Evolutionary conservation across 495 filamentous ascomycete genomes (phyloP), one percentile per base, ranked within the genome.

Genomic region (Hyaloscypha bicolor): DNA sequence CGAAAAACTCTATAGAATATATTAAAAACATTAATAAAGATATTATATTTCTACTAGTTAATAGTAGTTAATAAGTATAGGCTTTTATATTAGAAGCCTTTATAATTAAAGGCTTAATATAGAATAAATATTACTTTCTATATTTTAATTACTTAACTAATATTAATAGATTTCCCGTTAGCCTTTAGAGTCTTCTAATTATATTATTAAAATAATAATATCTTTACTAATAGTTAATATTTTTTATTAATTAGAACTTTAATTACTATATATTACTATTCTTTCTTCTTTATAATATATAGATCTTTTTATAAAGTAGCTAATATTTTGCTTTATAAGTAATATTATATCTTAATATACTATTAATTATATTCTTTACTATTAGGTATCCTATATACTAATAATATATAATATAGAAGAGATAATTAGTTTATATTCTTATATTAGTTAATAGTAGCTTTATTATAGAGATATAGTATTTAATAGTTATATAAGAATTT

Each of bases 21-120:
- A 45, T 42, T 45, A 32, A 0, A 2, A 61, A 61, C 9, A 45
- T 21, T n/a, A 29, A 61, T 45, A 45, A 39, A 32, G 25, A 61
- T 61, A 29, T 21, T 29, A 61, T 61, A 61, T 31, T 61, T 61
- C 11, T 32, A 61, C 35, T 29, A 64, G 51, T 55, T 6, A 88
- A 91, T 74, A 73, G 82, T 31, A 89, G 88, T 12, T 83, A 80
- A 56, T 76, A 85, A 48, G 88, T 89, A 29, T 91, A 84, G 84
- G 76, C 89, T 0, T 88, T 87, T 67, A 78, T 92, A 31, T 75
- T 80, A 1, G 85, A 82, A 5, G 81, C 82, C 69, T 90, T 90
- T 74, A 75, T 85, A 65, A 76, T 90, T 33, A 88, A 91, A 69
- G 83, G 78, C 11, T 75, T 90, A n/a, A 78, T 89, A 32, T 91